Percentiles rank a stretch among this genome's conserved stretches.
phyloP scores from a whole-genome alignment of 257 asterid genomes.

The Salvia miltiorrhiza region DNA sequence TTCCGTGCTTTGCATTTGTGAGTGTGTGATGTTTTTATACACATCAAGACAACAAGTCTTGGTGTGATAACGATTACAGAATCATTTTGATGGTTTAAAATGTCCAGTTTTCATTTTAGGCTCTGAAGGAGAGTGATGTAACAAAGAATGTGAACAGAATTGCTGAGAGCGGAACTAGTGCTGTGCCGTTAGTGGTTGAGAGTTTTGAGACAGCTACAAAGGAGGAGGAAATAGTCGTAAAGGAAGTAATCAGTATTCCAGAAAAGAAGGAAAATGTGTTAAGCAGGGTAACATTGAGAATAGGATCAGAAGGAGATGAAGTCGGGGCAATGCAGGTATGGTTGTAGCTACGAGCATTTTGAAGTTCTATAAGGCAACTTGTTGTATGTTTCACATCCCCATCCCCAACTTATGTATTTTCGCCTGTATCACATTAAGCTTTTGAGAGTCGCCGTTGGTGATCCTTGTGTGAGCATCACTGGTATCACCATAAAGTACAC shows the following conservation, averaged over 20 bases:
- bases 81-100: slow-evolving; percentile 33
- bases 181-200: slow-evolving; percentile 51
- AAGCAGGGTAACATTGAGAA: slow-evolving; percentile 52
- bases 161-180: slow-evolving; percentile 51
- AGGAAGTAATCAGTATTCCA: slow-evolving; percentile 55
- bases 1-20: not conserved
- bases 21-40: not conserved
- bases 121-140: slow-evolving; percentile 66
- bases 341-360: not conserved
- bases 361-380: not conserved
- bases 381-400: not conserved
- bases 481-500: no score
- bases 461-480: not conserved
- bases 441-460: not conserved
- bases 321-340: slow-evolving; percentile 83
- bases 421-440: not conserved
- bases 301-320: slow-evolving; percentile 87
- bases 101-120: slow-evolving; percentile 43
- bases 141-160: slow-evolving; percentile 53
- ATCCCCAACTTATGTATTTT: not conserved
- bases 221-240: slow-evolving; percentile 45
- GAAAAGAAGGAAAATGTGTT: slow-evolving; percentile 39
- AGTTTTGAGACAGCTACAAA: slow-evolving; percentile 39
- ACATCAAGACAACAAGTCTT: not conserved
- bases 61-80: not conserved